Evolutionary conservation across 768 basidiomycete species (phyloP).

Genomic region (Rhodocollybia butyracea): DNA sequence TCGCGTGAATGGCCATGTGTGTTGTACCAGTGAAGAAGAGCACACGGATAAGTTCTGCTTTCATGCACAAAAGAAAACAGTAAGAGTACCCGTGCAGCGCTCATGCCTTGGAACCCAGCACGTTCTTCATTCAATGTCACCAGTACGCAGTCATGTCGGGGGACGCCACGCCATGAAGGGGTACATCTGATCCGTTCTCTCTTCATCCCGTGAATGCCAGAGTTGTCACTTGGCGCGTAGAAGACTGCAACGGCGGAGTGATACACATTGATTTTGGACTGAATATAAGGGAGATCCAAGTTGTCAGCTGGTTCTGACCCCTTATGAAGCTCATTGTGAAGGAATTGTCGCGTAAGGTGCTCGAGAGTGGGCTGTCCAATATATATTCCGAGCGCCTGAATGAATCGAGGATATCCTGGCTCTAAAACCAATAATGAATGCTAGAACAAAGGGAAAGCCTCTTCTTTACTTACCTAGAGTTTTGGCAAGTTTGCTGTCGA

Average conservation of each 20-base stretch:
- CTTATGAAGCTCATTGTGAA: slow-evolving; percentile 18
- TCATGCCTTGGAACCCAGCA: slow-evolving; percentile 18
- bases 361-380: slow-evolving; percentile 15
- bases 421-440: slow-evolving; percentile 5
- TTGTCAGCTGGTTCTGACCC: neutral
- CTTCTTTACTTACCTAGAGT: slow-evolving; percentile 1
- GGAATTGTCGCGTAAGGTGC: slow-evolving; percentile 15
- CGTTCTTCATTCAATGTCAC: slow-evolving; percentile 9
- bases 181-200: slow-evolving; percentile 19
- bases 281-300: slow-evolving; percentile 1
- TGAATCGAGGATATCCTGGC: slow-evolving; percentile 11
- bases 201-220: slow-evolving; percentile 18
- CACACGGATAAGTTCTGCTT: slow-evolving; percentile 18
- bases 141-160: slow-evolving; percentile 17
- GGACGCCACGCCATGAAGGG: slow-evolving; percentile 14
- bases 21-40: slow-evolving; percentile 24
- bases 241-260: slow-evolving; percentile 17
- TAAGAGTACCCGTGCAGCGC: slow-evolving; percentile 14
- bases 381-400: slow-evolving; percentile 9
- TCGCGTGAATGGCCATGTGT: slow-evolving; percentile 13
- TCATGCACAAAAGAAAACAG: slow-evolving; percentile 21
- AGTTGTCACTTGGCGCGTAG: slow-evolving; percentile 19
- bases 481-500: slow-evolving; percentile 9
- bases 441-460: neutral
- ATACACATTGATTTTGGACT: slow-evolving; percentile 8